A percentile compares a stretch with the other conserved stretches of the same genome.
Conservation (phyloP, 257 asterid species). For the Avicennia marina region DNA sequence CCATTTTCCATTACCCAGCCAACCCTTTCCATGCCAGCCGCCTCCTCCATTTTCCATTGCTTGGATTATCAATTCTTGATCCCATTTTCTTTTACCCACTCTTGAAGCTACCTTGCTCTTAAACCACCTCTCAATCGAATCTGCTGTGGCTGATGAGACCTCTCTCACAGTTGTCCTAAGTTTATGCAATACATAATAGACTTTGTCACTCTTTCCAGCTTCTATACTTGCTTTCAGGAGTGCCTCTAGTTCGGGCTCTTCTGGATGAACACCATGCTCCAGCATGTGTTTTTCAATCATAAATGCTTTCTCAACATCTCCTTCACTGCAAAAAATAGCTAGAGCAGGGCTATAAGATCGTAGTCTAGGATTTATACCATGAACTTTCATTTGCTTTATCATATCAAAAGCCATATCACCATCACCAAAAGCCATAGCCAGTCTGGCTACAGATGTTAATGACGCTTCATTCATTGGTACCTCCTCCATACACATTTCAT, state of each 20-base stretch:
- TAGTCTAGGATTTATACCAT: slow-evolving; percentile 56
- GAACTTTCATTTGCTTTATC: slow-evolving; percentile 64
- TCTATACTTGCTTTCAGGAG: slow-evolving; percentile 60
- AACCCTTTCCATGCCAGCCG: slow-evolving; percentile 93
- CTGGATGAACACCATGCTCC: slow-evolving; percentile 60
- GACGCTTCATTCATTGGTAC: slow-evolving; percentile 80
- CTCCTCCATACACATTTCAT: slow-evolving; percentile 48
- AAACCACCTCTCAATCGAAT: slow-evolving; percentile 73
- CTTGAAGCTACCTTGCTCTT: slow-evolving; percentile 56
- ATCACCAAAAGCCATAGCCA: slow-evolving; percentile 74
- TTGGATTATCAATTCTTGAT: slow-evolving; percentile 31
- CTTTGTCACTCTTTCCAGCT: slow-evolving; percentile 60
- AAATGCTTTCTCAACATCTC: slow-evolving; percentile 73
- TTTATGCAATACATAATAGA: slow-evolving; percentile 64
- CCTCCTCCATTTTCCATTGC: slow-evolving; percentile 70
- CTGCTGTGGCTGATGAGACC: slow-evolving; percentile 61
- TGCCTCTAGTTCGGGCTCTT: slow-evolving; percentile 73
- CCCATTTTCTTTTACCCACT: slow-evolving; percentile 76
- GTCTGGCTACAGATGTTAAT: slow-evolving; percentile 75
- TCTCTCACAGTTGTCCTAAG: slow-evolving; percentile 71
- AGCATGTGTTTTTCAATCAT: slow-evolving; percentile 68
- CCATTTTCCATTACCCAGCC: slow-evolving; percentile 90
- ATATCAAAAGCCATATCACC: slow-evolving; percentile 74
- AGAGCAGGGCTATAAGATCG: slow-evolving; percentile 85
- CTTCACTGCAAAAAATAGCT: slow-evolving; percentile 52